Percentiles rank a stretch among this genome's conserved stretches.
Evolutionary conservation across 2,329 filamentous ascomycete species (phyloP).

Genomic region (Paracorniculantispora psalliotae): DNA sequence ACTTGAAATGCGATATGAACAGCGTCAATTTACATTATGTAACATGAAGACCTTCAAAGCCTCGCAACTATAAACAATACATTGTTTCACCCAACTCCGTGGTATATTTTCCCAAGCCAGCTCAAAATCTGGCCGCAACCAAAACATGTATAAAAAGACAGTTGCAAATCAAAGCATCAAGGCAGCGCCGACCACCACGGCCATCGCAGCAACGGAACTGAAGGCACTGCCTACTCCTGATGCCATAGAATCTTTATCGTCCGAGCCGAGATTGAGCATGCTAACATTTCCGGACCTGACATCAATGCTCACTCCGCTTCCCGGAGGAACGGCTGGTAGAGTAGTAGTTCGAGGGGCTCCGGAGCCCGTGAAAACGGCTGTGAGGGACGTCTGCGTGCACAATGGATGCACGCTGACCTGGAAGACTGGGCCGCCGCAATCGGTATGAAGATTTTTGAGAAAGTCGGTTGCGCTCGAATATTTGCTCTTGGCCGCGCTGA

Average conservation of each 20-base stretch:
- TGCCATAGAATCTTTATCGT: neutral
- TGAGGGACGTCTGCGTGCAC: neutral
- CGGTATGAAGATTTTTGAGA: neutral
- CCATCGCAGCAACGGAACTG: neutral
- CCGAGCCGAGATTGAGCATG: neutral
- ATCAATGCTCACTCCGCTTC: neutral
- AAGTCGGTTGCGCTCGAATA: slow-evolving; percentile 5
- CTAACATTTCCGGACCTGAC: neutral
- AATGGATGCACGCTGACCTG: slow-evolving; percentile 2
- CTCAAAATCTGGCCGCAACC: neutral
- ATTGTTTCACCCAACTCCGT: neutral
- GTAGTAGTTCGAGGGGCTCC: neutral
- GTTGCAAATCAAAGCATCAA: neutral
- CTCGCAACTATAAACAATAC: neutral
- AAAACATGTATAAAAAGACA: neutral
- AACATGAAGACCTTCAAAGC: neutral
- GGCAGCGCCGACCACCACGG: neutral
- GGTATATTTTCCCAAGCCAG: neutral
- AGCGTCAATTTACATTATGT: neutral
- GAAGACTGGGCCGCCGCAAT: slow-evolving; percentile 4
- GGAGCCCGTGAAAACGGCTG: slow-evolving; percentile 5
- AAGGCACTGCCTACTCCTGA: neutral
- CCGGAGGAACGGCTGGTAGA: neutral
- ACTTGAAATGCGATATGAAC: neutral
- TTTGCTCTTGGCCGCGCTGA: neutral